phyloP scores from a whole-genome alignment of 139 green algal species.

The Coelastrella sp. region DNA sequence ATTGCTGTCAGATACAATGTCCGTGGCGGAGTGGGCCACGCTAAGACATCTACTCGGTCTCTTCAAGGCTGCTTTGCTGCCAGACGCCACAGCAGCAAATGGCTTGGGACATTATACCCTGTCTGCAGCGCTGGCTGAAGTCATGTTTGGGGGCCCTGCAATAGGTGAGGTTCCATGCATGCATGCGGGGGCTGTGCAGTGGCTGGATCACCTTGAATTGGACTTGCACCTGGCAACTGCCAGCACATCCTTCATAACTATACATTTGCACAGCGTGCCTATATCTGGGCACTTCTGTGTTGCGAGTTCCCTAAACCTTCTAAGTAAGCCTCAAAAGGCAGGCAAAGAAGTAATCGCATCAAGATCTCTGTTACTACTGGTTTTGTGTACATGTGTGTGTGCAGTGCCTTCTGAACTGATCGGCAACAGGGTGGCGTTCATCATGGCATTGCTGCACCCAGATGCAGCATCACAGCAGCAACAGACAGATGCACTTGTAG shows the following conservation, averaged over 20 bases:
- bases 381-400: neutral
- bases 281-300: too few species aligned
- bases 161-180: neutral
- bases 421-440: slow-evolving; percentile 41
- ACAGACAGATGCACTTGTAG: neutral
- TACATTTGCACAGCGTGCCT: too few species aligned
- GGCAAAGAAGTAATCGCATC: neutral
- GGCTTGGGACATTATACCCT: neutral
- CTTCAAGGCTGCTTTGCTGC: slow-evolving; percentile 6
- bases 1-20: slow-evolving; percentile 44
- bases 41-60: slow-evolving; percentile 15
- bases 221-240: neutral
- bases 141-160: slow-evolving; percentile 9
- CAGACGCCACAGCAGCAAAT: neutral
- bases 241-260: neutral
- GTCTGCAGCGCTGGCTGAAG: slow-evolving; percentile 26
- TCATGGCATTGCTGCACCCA: slow-evolving; percentile 41
- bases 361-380: neutral
- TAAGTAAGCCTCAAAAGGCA: neutral
- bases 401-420: slow-evolving; percentile 23
- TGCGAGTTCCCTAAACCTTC: too few species aligned
- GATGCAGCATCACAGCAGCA: neutral
- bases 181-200: neutral
- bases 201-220: neutral
- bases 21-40: slow-evolving; percentile 43